A percentile compares a stretch with the other conserved stretches of the same genome.
phyloP scores from a whole-genome alignment of 1,139 yeast species.

The Sugiyamaella novakii region DNA sequence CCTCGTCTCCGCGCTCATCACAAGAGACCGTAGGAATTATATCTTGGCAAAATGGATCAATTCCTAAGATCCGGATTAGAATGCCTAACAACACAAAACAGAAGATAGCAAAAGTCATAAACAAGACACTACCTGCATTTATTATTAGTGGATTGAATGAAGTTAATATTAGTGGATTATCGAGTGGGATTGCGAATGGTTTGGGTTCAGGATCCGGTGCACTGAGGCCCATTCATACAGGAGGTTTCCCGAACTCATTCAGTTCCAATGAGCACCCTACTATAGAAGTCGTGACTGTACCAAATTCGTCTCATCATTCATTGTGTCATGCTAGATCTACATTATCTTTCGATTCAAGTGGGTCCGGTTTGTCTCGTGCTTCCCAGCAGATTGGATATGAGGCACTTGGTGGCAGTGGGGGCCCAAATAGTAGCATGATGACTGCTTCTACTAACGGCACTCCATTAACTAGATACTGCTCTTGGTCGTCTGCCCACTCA shows the following conservation, averaged over 20 bases:
- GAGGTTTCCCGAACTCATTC: background rate
- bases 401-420: background rate
- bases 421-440: too few species aligned
- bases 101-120: conserved; percentile 26
- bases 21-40: conserved; percentile 13
- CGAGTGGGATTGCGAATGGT: conserved; percentile 1
- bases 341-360: conserved; percentile 16
- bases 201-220: background rate
- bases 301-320: conserved; percentile 19
- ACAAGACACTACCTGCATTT: conserved; percentile 28
- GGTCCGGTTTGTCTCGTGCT: background rate
- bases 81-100: conserved; percentile 21
- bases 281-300: conserved; percentile 18
- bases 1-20: conserved; percentile 10
- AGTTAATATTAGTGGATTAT: conserved; percentile 5
- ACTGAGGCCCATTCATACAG: too few species aligned
- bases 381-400: background rate
- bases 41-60: conserved; percentile 14
- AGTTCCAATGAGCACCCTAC: background rate
- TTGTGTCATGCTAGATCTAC: conserved; percentile 23
- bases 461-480: conserved; percentile 19
- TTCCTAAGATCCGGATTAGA: conserved; percentile 15
- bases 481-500: conserved; percentile 29
- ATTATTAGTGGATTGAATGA: conserved; percentile 18
- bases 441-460: background rate